Conservation (phyloP, 306 rosid genomes). For the Glycine tomentella region DNA sequence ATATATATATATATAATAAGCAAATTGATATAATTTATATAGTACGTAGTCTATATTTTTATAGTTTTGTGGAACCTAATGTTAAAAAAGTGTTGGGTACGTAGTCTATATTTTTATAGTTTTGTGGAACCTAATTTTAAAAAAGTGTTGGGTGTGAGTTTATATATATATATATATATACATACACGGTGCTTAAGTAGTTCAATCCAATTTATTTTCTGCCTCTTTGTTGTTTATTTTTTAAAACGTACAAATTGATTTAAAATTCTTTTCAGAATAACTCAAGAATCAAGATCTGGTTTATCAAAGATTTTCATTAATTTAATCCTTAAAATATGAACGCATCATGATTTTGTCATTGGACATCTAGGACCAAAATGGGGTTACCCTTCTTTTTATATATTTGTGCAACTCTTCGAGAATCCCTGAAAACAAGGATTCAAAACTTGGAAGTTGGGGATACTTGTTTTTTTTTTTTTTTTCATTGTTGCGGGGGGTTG, state of each 20-base stretch:
- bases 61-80: too few relatives aligned
- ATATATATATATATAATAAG: too few relatives aligned
- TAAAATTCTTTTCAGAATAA: too few relatives aligned
- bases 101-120: too few relatives aligned
- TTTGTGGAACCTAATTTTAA: too few relatives aligned
- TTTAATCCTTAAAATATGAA: background rate
- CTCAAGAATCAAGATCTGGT: too few relatives aligned
- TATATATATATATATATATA: too few relatives aligned
- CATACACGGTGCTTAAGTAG: too few relatives aligned
- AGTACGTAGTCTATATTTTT: too few relatives aligned
- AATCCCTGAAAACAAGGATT: constrained; percentile 22
- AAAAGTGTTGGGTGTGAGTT: too few relatives aligned
- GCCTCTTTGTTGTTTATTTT: background rate
- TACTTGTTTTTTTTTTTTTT: background rate
- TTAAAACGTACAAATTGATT: background rate
- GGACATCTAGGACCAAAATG: background rate
- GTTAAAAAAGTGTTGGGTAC: too few relatives aligned
- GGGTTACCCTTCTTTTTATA: background rate
- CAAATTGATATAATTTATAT: too few relatives aligned
- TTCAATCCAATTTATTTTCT: background rate
- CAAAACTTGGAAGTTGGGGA: background rate
- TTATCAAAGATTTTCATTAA: background rate
- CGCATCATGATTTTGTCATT: background rate
- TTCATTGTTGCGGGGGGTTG: background rate
- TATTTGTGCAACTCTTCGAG: background rate